Base-by-base conservation (phyloP, 257 asterid species). In the Knoxia roxburghii region DNA sequence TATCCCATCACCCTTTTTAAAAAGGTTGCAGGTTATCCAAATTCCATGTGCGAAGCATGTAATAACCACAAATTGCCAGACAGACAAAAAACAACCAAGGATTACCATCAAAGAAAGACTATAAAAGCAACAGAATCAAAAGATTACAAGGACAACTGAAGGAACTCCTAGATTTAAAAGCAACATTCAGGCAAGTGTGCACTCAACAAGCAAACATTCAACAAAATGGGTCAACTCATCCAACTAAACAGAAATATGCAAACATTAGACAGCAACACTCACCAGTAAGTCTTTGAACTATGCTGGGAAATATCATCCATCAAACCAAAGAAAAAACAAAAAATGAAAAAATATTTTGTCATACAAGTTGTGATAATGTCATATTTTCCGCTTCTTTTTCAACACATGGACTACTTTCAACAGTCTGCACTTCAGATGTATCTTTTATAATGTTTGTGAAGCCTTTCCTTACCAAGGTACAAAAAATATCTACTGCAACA, bases 311-410 rank as follows among this genome's bases (percentile, higher is more conserved):
- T n/a, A 18, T 46, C 26, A 58, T 32, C 39, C 6, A 35, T 61
- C 39, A 35, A 70, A 61, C 11, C 2, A 24, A 53, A 41, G 55
- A 21, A 52, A 65, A 55, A 66, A 71, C 51, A 59, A 62, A 62
- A 37, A 40, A 56, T 50, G 65, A 62, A 71, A 14, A 23, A 40
- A 35, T 61, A 12, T 39, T 21, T 39, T 51, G 15, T 65, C 85
- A 43, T 90, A 87, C 97, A 87, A 87, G 77, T 68, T 87, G 94
- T 15, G 95, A 90, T 61, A 84, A 65, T 21, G 82, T 64, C 73
- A 84, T 91, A 70, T 89, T 87, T 69, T 88, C 96, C 70, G 79
- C 91, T 67, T 77, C 86, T 77, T 72, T 77, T 68, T 76, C 91
- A 67, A 83, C 89, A 23, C 84, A 23, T 39, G 76, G 61, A 73